These are phyloP conservation scores for Xylaria flabelliformis DNA, from an alignment of 495 filamentous ascomycete genomes.

Conservation along the genomic window DNA sequence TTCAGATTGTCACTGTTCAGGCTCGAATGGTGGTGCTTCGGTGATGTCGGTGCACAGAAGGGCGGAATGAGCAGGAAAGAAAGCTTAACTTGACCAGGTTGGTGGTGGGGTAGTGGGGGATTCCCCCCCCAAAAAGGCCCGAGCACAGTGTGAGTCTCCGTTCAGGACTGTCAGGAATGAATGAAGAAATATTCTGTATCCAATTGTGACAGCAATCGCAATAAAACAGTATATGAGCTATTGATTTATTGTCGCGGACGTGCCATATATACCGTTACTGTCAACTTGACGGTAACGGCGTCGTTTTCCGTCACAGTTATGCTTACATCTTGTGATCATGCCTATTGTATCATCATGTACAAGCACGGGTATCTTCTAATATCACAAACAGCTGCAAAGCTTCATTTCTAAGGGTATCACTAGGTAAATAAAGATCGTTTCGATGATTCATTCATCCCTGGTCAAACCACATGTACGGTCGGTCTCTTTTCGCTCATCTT, in stretches of 20 bases:
- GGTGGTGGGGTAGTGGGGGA: not conserved
- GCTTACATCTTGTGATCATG: not conserved
- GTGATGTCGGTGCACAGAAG: slow-evolving; percentile 24
- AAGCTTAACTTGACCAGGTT: slow-evolving; percentile 1
- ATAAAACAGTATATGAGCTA: not conserved
- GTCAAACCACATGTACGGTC: slow-evolving; percentile 11
- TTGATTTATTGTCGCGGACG: too few species aligned
- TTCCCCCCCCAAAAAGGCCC: not conserved
- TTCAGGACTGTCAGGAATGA: not conserved
- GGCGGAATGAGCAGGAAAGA: not conserved
- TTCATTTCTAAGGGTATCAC: slow-evolving; percentile 25
- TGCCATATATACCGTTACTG: too few species aligned
- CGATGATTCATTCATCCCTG: not conserved
- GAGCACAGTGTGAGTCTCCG: not conserved
- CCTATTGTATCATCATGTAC: not conserved
- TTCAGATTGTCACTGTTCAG: slow-evolving; percentile 36
- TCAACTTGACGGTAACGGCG: too few species aligned
- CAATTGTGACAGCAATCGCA: not conserved
- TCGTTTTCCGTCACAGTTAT: too few species aligned
- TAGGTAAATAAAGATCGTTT: not conserved
- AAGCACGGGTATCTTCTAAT: not conserved
- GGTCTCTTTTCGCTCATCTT: slow-evolving; percentile 74
- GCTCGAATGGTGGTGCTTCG: slow-evolving; percentile 39
- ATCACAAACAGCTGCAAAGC: not conserved
- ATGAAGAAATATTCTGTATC: too few species aligned